phyloP scores from a whole-genome alignment of 1,139 yeast species.

The Debaryomyces sp. region DNA sequence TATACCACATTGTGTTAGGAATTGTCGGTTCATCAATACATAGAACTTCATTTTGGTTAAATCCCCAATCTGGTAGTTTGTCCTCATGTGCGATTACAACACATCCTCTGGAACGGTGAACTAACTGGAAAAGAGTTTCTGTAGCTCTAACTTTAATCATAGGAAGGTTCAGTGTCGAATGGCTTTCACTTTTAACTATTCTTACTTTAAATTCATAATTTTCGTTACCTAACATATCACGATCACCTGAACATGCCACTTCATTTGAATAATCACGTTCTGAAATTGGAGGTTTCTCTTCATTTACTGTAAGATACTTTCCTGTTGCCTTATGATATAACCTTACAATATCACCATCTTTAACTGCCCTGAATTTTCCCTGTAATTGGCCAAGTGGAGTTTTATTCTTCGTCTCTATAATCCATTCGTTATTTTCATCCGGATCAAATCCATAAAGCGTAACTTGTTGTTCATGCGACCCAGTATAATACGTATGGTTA shows the following conservation, averaged over 20 bases:
- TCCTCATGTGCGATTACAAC: constrained; percentile 61
- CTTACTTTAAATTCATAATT: constrained; percentile 56
- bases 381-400: constrained; percentile 33
- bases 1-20: constrained; percentile 62
- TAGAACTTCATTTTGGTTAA: constrained; percentile 71
- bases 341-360: constrained; percentile 54
- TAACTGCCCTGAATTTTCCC: constrained; percentile 37
- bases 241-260: constrained; percentile 65
- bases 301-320: constrained; percentile 58
- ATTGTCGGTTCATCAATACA: constrained; percentile 68
- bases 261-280: constrained; percentile 81
- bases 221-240: constrained; percentile 48
- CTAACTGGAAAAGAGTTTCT: constrained; percentile 58
- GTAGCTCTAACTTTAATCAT: constrained; percentile 50
- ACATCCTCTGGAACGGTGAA: constrained; percentile 64
- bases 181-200: constrained; percentile 31
- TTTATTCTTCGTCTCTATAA: constrained; percentile 51
- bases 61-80: constrained; percentile 70
- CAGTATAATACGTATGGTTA: constrained; percentile 50
- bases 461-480: constrained; percentile 69
- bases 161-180: constrained; percentile 34
- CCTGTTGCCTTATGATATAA: constrained; percentile 66
- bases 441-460: constrained; percentile 56
- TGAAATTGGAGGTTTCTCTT: constrained; percentile 71
- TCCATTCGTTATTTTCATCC: constrained; percentile 67